These are phyloP conservation scores for Taphrina deformans DNA, from an alignment of 1,139 yeast species.

Conservation along the genomic window DNA sequence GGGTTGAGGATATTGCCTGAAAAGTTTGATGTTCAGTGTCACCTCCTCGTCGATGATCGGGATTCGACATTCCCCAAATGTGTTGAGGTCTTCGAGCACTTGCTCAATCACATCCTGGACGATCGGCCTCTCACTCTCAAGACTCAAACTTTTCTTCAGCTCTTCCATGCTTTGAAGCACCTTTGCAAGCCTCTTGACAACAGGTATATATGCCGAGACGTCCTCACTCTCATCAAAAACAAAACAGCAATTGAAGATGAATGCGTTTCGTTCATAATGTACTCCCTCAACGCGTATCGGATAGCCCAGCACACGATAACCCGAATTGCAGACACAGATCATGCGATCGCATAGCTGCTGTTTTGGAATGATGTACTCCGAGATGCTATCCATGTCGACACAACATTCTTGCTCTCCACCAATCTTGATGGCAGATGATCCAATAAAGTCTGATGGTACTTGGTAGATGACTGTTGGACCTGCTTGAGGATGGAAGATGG, in stretches of 20 bases:
- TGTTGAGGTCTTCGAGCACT: constrained; percentile 86
- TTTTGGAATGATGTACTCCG: constrained; percentile 90
- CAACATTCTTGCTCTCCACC: constrained; percentile 50
- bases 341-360: constrained; percentile 83
- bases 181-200: constrained; percentile 76
- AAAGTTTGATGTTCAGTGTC: constrained; percentile 85
- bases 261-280: constrained; percentile 82
- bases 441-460: constrained; percentile 68
- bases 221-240: constrained; percentile 83
- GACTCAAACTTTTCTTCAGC: constrained; percentile 75
- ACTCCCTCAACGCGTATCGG: constrained; percentile 80
- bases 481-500: constrained; percentile 91
- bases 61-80: constrained; percentile 91
- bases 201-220: constrained; percentile 80
- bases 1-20: constrained; percentile 85
- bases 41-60: constrained; percentile 81
- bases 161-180: constrained; percentile 91
- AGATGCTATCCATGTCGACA: constrained; percentile 79
- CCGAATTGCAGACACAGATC: constrained; percentile 68
- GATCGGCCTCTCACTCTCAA: constrained; percentile 38
- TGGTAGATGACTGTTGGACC: constrained; percentile 94
- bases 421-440: constrained; percentile 46
- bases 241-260: constrained; percentile 88
- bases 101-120: constrained; percentile 80
- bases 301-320: constrained; percentile 77